Evolutionary conservation across 129 eudicot species (phyloP), one percentile per base, ranked within the genome.

Genomic region (Glebionis coronaria): DNA sequence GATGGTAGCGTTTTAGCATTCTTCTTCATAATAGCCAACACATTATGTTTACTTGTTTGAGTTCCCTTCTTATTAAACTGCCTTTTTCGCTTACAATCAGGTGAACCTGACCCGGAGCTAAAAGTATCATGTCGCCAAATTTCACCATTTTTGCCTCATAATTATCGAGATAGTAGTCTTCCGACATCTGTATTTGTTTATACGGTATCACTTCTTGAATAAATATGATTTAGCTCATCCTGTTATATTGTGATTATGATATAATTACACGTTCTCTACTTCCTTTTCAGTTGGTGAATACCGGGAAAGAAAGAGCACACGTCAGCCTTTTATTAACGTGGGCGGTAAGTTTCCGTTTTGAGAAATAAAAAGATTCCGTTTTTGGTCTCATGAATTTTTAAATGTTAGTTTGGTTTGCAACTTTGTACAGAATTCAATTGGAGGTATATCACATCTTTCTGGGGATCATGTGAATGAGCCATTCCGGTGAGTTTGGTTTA

Each of bases 391-490:
- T 59, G n/a, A 57, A 69, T 61, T 55, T 47, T 63, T 23, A 62
- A 2, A 29, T 50, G 3, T 46, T 42, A 23, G 14, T 72, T 64
- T 42, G 9, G 71, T 61, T 63, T n/a, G n/a, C n/a, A n/a, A n/a
- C n/a, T n/a, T n/a, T 68, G 16, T 15, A 56, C 89, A 93, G 97
- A 93, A 93, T 67, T 93, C 98, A 50, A 82, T 93, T 68, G 98
- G 98, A 69, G 97, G 98, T 63, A 45, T 82, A 70, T 88, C 98
- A 13, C 98, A 93, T 82, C 83, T 93, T 50, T 85, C 98, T 14
- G 98, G 98, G 38, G 97, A 88, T 73, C 98, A 93, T 68, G 96
- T 88, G 31, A 93, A 93, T 23, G 97, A 93, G 70, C 97, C 98
- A 27, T 93, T 93, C 71, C 77, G 67, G 98, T 93, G 64, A 82